phyloP scores from a whole-genome alignment of 2,329 filamentous ascomycete genomes.

The Triangularia setosa region DNA sequence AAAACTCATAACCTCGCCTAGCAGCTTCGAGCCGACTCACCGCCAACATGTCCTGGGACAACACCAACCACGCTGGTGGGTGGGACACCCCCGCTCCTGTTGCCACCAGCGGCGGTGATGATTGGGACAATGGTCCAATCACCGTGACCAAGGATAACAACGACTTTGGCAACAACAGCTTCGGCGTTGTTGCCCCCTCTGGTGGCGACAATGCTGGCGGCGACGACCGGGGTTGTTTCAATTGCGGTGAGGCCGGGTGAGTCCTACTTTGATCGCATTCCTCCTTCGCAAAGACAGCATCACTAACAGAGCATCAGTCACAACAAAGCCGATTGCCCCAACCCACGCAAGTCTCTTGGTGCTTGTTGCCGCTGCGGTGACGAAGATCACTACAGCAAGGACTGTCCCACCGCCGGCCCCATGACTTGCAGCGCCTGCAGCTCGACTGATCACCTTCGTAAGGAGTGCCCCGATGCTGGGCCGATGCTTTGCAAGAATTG shows the following conservation, averaged over 20 bases:
- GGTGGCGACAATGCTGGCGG: slow-evolving; percentile 12
- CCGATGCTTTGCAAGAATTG: slow-evolving; percentile 61
- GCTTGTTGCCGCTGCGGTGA: slow-evolving; percentile 45
- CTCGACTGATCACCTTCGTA: slow-evolving; percentile 47
- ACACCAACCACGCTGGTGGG: neutral
- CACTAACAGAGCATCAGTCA: slow-evolving; percentile 42
- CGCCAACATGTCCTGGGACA: slow-evolving; percentile 20
- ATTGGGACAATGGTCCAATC: neutral
- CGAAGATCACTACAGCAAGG: slow-evolving; percentile 52
- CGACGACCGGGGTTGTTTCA: slow-evolving; percentile 46
- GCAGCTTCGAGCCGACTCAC: neutral
- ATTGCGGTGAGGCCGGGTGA: slow-evolving; percentile 53
- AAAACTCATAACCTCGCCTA: neutral
- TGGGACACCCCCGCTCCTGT: neutral
- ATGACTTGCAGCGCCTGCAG: slow-evolving; percentile 41
- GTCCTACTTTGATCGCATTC: slow-evolving; percentile 24
- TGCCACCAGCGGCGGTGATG: neutral
- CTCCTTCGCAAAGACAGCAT: slow-evolving; percentile 9
- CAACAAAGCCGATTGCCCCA: slow-evolving; percentile 59
- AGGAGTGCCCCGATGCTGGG: slow-evolving; percentile 48
- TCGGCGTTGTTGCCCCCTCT: slow-evolving; percentile 11
- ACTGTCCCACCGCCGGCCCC: slow-evolving; percentile 51
- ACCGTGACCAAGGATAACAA: neutral
- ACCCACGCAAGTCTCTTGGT: slow-evolving; percentile 42
- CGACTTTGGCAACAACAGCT: slow-evolving; percentile 13